phyloP scores from a whole-genome alignment of 805 yeast genomes.

The Saccharomycopsis malanga region DNA sequence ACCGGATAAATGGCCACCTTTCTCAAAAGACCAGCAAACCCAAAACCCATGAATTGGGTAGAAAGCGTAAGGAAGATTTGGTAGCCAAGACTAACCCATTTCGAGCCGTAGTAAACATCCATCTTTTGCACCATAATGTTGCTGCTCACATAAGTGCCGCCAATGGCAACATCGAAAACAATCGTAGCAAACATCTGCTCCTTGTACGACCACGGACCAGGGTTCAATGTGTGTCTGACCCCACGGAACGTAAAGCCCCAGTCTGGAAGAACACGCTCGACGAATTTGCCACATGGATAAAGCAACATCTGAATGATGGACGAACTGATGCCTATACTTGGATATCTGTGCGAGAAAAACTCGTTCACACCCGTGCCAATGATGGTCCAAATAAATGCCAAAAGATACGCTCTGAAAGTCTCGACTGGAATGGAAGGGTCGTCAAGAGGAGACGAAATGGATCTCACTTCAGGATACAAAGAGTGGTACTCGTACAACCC shows the following conservation, averaged over 20 bases:
- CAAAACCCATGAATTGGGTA: conserved; percentile 57
- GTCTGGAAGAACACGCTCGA: conserved; percentile 39
- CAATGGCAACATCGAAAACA: conserved; percentile 32
- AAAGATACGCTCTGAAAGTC: conserved; percentile 36
- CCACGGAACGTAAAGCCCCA: conserved; percentile 35
- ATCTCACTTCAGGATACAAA: conserved; percentile 62
- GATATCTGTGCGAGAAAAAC: conserved; percentile 49
- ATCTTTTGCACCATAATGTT: conserved; percentile 32
- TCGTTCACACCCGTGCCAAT: conserved; percentile 49
- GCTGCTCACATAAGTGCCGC: conserved; percentile 30
- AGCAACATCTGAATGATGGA: conserved; percentile 39
- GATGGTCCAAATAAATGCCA: conserved; percentile 39
- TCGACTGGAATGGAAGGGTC: conserved; percentile 41
- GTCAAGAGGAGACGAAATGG: conserved; percentile 47
- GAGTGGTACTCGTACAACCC: conserved; percentile 31
- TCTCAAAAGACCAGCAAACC: conserved; percentile 58
- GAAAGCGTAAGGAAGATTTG: conserved; percentile 46
- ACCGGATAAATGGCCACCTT: conserved; percentile 47
- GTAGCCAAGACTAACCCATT: conserved; percentile 37
- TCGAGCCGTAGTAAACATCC: conserved; percentile 26
- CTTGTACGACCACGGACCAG: conserved; percentile 57
- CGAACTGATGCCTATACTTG: conserved; percentile 37
- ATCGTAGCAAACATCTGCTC: conserved; percentile 59
- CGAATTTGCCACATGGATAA: conserved; percentile 38
- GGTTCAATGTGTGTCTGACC: conserved; percentile 39